Evolutionary conservation across 208 protist species (phyloP).

Genomic region (Angomonas deanei): DNA sequence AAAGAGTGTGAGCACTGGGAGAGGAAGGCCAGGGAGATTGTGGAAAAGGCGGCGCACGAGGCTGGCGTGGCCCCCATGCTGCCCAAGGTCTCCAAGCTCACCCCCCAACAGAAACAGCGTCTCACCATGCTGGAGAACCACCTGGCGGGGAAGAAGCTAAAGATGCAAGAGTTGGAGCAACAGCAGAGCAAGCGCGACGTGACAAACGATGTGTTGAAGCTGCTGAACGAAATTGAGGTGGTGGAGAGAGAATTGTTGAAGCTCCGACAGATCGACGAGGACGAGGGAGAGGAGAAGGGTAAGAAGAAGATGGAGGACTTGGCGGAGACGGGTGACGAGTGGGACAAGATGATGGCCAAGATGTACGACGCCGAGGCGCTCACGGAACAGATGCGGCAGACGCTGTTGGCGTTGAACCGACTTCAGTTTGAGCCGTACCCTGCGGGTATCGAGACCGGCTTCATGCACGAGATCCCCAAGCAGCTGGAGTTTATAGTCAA

Average conservation of each 20-base stretch:
- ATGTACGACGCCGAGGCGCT: slow-evolving; percentile 68
- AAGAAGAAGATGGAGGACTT: slow-evolving; percentile 16
- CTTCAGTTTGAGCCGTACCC: slow-evolving; percentile 83
- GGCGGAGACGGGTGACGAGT: slow-evolving; percentile 50
- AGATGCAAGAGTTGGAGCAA: slow-evolving; percentile 60
- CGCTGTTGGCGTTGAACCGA: slow-evolving; percentile 67
- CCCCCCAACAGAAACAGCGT: slow-evolving; percentile 21
- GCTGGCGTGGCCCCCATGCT: slow-evolving; percentile 59
- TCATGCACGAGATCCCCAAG: slow-evolving; percentile 67
- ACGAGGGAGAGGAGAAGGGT: neutral
- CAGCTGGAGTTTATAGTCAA: slow-evolving; percentile 71
- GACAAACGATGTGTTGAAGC: slow-evolving; percentile 62
- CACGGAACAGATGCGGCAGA: slow-evolving; percentile 65
- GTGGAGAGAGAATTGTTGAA: slow-evolving; percentile 47
- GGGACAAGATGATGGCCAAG: slow-evolving; percentile 65
- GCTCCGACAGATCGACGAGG: slow-evolving; percentile 22
- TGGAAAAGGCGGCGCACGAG: slow-evolving; percentile 70
- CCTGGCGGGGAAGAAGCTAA: slow-evolving; percentile 28
- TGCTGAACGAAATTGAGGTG: slow-evolving; percentile 66
- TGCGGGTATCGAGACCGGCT: slow-evolving; percentile 60
- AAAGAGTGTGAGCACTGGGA: slow-evolving; percentile 66
- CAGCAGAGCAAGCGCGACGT: slow-evolving; percentile 67
- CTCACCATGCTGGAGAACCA: slow-evolving; percentile 62
- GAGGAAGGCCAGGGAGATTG: slow-evolving; percentile 50
- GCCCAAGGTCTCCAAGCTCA: slow-evolving; percentile 8